Percentiles rank a stretch among this genome's conserved stretches.
phyloP scores from a whole-genome alignment of 2,329 filamentous ascomycete species.

The Beauveria varroae region DNA sequence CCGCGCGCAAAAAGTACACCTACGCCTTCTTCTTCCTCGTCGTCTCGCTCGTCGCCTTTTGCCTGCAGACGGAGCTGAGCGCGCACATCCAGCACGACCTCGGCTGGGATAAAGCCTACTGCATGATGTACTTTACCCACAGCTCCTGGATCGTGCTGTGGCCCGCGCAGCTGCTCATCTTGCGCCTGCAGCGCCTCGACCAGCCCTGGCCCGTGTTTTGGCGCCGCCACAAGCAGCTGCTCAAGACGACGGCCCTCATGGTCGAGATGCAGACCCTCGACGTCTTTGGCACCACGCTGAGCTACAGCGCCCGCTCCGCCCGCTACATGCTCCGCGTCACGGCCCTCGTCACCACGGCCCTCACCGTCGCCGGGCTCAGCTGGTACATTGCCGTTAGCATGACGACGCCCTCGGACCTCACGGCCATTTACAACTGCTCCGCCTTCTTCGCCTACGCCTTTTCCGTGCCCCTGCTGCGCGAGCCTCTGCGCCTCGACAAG shows the following conservation, averaged over 20 bases:
- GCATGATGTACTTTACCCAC: constrained; percentile 97
- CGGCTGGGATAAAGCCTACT: constrained; percentile 97
- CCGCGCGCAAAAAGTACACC: constrained; percentile 73
- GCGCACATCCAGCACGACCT: constrained; percentile 89
- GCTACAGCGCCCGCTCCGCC: constrained; percentile 32
- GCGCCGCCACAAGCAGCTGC: constrained; percentile 50
- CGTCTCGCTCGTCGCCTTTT: constrained; percentile 79
- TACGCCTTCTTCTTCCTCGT: constrained; percentile 79
- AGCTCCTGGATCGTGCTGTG: constrained; percentile 88
- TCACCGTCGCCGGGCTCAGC: constrained; percentile 84
- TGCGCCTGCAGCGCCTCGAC: constrained; percentile 71
- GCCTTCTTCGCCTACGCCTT: constrained; percentile 99
- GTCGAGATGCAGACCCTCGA: constrained; percentile 72
- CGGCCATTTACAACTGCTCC: constrained; percentile 98
- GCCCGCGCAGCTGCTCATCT: constrained; percentile 72
- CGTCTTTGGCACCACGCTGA: constrained; percentile 38
- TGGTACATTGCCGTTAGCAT: constrained; percentile 95
- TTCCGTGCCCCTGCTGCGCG: constrained; percentile 79
- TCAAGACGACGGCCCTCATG: constrained; percentile 63
- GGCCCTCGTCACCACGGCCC: constrained; percentile 70
- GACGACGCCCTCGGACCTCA: constrained; percentile 88
- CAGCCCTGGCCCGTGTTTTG: constrained; percentile 81
- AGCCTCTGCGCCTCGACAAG: constrained; percentile 79
- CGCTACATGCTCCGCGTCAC: constrained; percentile 75
- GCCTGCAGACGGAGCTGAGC: constrained; percentile 90